Base-by-base conservation (phyloP, 208 protist genomes). In the Wallacemonas collosoma region DNA sequence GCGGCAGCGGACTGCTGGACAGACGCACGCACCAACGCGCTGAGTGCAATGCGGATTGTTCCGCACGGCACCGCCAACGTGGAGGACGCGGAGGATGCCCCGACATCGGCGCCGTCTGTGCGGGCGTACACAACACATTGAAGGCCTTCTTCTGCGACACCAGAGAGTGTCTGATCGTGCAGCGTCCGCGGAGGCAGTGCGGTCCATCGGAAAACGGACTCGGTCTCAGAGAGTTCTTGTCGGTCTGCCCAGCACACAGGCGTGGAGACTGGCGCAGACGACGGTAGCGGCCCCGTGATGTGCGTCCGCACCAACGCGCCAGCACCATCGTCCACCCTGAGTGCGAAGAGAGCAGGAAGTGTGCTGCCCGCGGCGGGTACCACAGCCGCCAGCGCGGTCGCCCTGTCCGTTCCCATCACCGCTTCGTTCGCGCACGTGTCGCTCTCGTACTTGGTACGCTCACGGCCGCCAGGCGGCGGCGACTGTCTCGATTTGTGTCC, bases 181-280 rank as follows among this genome's bases (percentile, higher is more conserved):
- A 65, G 43, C 60, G 36, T 3, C 41, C 3, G 5, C 3, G 15
- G 41, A 9, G 60, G 60, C 60, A 65, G 43, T 8, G 60, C 60
- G 7, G 60, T 51, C 60, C 60, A 65, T 11, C 60, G 60, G 60
- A 65, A 65, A 5, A 15, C 8, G 14, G 56, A 5, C 45, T 57
- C 53, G 38, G 17, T 36, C 41, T 45, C 57, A 39, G 36, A 39
- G 26, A 63, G 40, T 4, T 51, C 60, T 48, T 45, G 40, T 4
- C 40, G 60, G 8, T 65, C 60, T 14, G 60, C 60, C 60, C 60
- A 65, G 60, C 36, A 45, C 12, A 65, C 9, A 5, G 60, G 60
- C 60, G 56, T 26, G 26, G 26, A 26, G 26, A 26, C 6, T 8
- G 8, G 56, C 8, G 26, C 7, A 26, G 14, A 26, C 56, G 56